Percentiles rank a stretch among this genome's conserved stretches.
phyloP scores from a whole-genome alignment of 257 asterid genomes.

The Salvia hispanica region DNA sequence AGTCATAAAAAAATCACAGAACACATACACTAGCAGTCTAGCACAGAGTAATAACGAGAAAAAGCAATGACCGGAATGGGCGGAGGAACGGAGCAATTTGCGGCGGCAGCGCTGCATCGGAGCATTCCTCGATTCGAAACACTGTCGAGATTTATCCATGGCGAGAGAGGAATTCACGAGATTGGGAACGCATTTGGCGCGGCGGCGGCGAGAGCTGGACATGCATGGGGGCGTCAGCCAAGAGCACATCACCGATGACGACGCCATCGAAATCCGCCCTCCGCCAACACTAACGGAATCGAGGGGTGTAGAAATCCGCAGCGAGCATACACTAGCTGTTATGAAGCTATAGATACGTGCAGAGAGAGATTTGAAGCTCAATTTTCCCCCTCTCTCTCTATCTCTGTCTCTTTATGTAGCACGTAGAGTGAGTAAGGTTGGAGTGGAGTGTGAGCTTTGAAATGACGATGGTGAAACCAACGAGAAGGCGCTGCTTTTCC shows the following conservation, averaged over 20 bases:
- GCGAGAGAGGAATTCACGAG: constrained; percentile 47
- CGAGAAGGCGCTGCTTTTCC: constrained; percentile 27
- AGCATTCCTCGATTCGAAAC: constrained; percentile 42
- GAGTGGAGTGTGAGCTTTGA: not conserved
- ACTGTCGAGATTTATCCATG: constrained; percentile 37
- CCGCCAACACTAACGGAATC: constrained; percentile 20
- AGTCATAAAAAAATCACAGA: not conserved
- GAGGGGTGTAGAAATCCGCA: not conserved
- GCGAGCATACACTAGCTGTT: constrained; percentile 4
- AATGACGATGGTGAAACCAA: constrained; percentile 40
- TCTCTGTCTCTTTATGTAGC: no score
- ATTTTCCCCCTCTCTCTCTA: not conserved
- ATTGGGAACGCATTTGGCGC: constrained; percentile 42
- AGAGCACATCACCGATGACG: constrained; percentile 57
- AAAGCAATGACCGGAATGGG: constrained; percentile 41
- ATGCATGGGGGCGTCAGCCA: constrained; percentile 84
- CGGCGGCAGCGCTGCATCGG: constrained; percentile 45
- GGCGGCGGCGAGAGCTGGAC: constrained; percentile 49
- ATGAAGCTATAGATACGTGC: not conserved
- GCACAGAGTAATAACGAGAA: constrained; percentile 8
- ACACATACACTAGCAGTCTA: not conserved
- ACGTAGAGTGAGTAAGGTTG: not conserved
- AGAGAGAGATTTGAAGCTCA: not conserved
- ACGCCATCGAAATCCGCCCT: constrained; percentile 45
- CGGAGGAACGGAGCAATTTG: constrained; percentile 36